A percentile compares a stretch with the other conserved stretches of the same genome.
Conservation (phyloP, 805 yeast genomes). For the Wickerhamiella kazuoi region DNA sequence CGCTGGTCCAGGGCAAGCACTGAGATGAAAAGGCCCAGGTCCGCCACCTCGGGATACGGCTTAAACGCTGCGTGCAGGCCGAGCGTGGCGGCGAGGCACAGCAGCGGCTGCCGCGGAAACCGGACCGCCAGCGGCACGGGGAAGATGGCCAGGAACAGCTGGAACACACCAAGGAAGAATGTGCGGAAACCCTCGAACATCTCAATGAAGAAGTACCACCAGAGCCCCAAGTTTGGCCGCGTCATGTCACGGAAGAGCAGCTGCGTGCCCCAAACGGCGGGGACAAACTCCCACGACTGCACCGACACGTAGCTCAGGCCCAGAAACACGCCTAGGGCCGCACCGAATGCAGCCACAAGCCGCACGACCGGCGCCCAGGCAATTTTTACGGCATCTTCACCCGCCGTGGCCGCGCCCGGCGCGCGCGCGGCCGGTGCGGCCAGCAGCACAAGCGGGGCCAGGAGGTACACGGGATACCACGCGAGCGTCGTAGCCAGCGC, state of each 20-base stretch:
- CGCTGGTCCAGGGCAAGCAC: conserved; percentile 33
- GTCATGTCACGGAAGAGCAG: conserved; percentile 49
- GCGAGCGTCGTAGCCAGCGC: conserved; percentile 50
- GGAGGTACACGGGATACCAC: conserved; percentile 40
- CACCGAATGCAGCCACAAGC: conserved; percentile 8
- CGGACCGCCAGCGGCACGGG: conserved; percentile 59
- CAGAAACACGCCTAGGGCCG: conserved; percentile 9
- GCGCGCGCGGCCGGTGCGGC: conserved; percentile 3
- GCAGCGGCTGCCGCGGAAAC: conserved; percentile 39
- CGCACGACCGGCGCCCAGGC: neutral
- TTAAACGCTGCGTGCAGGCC: conserved; percentile 50
- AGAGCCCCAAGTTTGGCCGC: conserved; percentile 73
- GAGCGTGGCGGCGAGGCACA: conserved; percentile 31
- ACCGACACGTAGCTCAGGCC: conserved; percentile 15
- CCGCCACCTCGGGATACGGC: conserved; percentile 75
- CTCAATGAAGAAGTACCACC: conserved; percentile 98
- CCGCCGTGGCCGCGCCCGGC: neutral
- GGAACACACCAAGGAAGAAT: conserved; percentile 72
- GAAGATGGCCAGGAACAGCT: conserved; percentile 48
- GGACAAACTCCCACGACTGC: conserved; percentile 27
- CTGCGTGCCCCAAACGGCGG: conserved; percentile 33
- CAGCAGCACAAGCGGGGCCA: conserved; percentile 12
- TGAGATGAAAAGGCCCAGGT: conserved; percentile 39
- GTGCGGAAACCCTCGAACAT: conserved; percentile 79
- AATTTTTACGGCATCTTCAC: neutral